These are phyloP conservation scores for Epichloe elymi DNA, from an alignment of 2,329 filamentous ascomycete genomes.

Conservation along the genomic window DNA sequence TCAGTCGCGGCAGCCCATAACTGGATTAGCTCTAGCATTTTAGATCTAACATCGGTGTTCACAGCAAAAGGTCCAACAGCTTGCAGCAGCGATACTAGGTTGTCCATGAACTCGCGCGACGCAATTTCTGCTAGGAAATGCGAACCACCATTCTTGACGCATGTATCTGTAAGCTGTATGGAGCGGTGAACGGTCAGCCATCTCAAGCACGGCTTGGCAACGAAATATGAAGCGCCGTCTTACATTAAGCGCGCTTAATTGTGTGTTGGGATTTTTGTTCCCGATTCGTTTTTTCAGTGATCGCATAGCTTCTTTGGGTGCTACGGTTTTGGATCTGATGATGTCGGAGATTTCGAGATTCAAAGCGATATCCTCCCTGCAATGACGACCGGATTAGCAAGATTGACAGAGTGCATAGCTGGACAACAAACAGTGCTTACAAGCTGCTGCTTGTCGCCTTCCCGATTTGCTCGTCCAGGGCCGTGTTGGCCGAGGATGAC, in stretches of 20 bases:
- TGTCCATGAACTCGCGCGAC: slow-evolving; percentile 97
- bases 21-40: slow-evolving; percentile 89
- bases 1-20: slow-evolving; percentile 86
- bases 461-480: slow-evolving; percentile 94
- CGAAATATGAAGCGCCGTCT: slow-evolving; percentile 8
- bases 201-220: neutral
- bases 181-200: neutral
- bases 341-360: slow-evolving; percentile 97
- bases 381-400: slow-evolving; percentile 5
- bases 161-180: slow-evolving; percentile 83
- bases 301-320: slow-evolving; percentile 96
- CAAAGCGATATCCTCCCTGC: slow-evolving; percentile 85
- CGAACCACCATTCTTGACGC: slow-evolving; percentile 92
- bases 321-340: slow-evolving; percentile 93
- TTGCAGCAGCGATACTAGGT: slow-evolving; percentile 78
- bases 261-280: slow-evolving; percentile 95
- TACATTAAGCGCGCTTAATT: slow-evolving; percentile 88
- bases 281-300: slow-evolving; percentile 87
- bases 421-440: slow-evolving; percentile 34
- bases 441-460: slow-evolving; percentile 88
- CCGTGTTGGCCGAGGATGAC: slow-evolving; percentile 82
- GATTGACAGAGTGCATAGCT: neutral
- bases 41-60: slow-evolving; percentile 74
- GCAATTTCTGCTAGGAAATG: slow-evolving; percentile 95
- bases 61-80: slow-evolving; percentile 60